phyloP scores from a whole-genome alignment of 202 grass and related monocot species.

The Zizania palustris region DNA sequence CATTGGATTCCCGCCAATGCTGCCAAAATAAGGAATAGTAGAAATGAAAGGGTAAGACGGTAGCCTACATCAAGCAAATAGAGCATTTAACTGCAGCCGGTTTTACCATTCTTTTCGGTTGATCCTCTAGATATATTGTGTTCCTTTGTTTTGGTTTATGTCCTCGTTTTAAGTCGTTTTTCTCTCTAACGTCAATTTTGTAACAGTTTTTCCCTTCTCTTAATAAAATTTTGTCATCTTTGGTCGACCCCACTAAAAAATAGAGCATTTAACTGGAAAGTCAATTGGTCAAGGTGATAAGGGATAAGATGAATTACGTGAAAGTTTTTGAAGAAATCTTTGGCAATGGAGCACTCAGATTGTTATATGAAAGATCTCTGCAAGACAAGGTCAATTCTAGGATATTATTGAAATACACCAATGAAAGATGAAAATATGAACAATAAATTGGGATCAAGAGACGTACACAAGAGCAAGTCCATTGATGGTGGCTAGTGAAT shows the following conservation, averaged over 20 bases:
- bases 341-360: constrained; percentile 85
- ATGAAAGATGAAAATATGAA: not conserved
- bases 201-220: no score
- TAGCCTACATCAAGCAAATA: constrained; percentile 13
- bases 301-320: constrained; percentile 43
- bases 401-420: not conserved
- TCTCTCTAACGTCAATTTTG: no score
- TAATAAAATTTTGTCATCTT: no score
- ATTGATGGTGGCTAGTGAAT: constrained; percentile 73
- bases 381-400: constrained; percentile 22
- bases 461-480: constrained; percentile 87
- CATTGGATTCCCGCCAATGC: constrained; percentile 81
- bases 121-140: no score
- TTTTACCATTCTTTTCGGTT: no score
- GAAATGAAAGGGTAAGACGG: not conserved
- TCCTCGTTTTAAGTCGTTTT: no score
- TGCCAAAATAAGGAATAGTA: constrained; percentile 43
- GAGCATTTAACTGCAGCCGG: no score
- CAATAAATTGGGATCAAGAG: constrained; percentile 10
- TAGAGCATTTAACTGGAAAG: not conserved
- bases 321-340: constrained; percentile 96
- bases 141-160: no score
- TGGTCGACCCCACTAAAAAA: no score
- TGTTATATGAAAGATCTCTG: constrained; percentile 94
- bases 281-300: not conserved